Percentiles rank a stretch among this genome's conserved stretches.
Conservation (phyloP, 345 rosid genomes). For the Euclidium syriacum region DNA sequence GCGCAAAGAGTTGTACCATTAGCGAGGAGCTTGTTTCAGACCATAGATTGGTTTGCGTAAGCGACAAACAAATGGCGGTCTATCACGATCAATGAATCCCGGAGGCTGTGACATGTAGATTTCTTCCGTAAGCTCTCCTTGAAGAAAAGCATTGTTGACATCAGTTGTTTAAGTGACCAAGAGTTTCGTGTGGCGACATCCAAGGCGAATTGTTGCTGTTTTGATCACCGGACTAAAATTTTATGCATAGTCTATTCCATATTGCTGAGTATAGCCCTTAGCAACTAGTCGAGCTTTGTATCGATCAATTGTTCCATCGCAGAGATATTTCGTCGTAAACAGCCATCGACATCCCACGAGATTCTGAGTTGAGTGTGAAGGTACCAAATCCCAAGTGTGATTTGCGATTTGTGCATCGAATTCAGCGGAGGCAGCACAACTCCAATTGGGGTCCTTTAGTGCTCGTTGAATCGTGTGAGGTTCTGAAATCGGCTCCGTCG, state of each 20-base stretch:
- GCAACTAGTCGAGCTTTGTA: background rate
- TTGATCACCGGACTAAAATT: background rate
- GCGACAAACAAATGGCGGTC: background rate
- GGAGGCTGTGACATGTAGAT: background rate
- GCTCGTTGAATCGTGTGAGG: no score
- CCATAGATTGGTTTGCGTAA: background rate
- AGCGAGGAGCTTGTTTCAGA: background rate
- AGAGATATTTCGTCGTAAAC: background rate
- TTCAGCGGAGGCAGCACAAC: background rate
- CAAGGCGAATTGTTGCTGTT: background rate
- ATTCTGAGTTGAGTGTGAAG: background rate
- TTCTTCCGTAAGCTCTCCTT: background rate
- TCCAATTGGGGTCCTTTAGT: background rate
- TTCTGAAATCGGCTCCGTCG: no score
- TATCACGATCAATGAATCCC: background rate
- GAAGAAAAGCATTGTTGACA: background rate
- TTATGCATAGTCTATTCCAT: background rate
- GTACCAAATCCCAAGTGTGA: background rate
- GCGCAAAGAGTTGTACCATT: background rate
- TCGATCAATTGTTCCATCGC: background rate
- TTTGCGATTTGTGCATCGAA: background rate
- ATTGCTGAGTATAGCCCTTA: background rate
- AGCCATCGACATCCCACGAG: background rate
- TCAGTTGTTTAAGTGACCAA: background rate
- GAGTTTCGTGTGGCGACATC: background rate